These are phyloP conservation scores for Fusarium mangiferae DNA, from an alignment of 2,329 filamentous ascomycete species.

Conservation along the genomic window DNA sequence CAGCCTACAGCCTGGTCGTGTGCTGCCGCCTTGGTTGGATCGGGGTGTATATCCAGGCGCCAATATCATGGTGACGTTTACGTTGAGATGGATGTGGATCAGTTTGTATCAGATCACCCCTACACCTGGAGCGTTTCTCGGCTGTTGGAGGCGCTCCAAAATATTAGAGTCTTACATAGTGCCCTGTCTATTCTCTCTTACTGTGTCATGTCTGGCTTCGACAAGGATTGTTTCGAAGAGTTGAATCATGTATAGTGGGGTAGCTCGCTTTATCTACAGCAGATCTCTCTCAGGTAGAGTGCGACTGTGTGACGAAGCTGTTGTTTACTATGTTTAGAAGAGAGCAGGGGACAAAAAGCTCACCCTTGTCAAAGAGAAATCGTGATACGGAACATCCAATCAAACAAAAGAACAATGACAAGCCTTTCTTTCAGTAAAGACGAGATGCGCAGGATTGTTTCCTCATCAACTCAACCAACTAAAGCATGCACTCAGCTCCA, in stretches of 20 bases:
- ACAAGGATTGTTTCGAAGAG: constrained; percentile 1
- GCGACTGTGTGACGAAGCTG: neutral
- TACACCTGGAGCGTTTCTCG: neutral
- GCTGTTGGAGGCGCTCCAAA: neutral
- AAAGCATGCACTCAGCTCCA: neutral
- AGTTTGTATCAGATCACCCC: neutral
- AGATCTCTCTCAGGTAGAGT: constrained; percentile 10
- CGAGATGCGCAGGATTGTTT: neutral
- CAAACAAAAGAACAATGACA: neutral
- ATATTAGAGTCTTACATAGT: constrained; percentile 23
- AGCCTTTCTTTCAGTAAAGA: neutral
- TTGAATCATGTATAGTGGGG: constrained; percentile 16
- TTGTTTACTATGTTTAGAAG: constrained; percentile 24
- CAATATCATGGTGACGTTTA: constrained; percentile 20
- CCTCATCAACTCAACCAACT: neutral
- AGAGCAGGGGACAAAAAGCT: neutral
- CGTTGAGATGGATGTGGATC: neutral
- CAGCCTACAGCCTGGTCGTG: neutral
- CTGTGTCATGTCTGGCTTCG: constrained; percentile 5
- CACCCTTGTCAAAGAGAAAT: neutral
- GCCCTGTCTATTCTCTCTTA: neutral
- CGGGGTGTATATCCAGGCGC: constrained; percentile 4
- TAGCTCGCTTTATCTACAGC: neutral
- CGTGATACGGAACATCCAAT: neutral
- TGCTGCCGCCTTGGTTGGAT: constrained; percentile 5